phyloP scores from a whole-genome alignment of 495 filamentous ascomycete genomes.

The Trichoderma erinaceum region DNA sequence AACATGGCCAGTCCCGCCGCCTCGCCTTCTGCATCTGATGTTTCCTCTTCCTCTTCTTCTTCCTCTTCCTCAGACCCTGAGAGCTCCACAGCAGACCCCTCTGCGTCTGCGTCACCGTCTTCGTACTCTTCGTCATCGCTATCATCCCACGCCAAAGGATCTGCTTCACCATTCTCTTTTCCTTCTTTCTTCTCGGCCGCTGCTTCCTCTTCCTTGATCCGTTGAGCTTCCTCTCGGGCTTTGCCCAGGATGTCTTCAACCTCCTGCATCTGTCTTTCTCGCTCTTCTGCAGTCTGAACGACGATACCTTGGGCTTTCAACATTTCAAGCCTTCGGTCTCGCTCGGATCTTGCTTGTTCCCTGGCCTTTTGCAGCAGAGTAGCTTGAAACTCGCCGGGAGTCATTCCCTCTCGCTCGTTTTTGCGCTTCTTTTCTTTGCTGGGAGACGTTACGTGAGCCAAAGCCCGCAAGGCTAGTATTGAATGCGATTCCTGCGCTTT shows the following conservation, averaged over 20 bases:
- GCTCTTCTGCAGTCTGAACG: conserved; percentile 81
- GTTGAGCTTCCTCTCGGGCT: conserved; percentile 72
- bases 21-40: conserved; percentile 20
- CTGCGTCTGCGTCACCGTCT: conserved; percentile 46
- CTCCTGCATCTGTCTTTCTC: conserved; percentile 66
- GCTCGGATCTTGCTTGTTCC: conserved; percentile 70
- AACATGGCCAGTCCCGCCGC: conserved; percentile 21
- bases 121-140: conserved; percentile 56
- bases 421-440: conserved; percentile 31
- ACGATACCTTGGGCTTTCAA: conserved; percentile 71
- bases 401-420: conserved; percentile 50
- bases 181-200: conserved; percentile 52
- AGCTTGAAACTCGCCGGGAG: conserved; percentile 59
- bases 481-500: conserved; percentile 55
- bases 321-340: conserved; percentile 70
- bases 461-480: conserved; percentile 59
- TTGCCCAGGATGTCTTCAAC: conserved; percentile 83
- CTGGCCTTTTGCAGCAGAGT: conserved; percentile 62
- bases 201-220: conserved; percentile 70
- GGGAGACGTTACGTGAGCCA: conserved; percentile 70
- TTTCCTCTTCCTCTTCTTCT: conserved; percentile 27
- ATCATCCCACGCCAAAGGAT: conserved; percentile 54
- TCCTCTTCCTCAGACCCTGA: conserved; percentile 44
- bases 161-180: conserved; percentile 39
- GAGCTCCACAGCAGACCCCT: conserved; percentile 36